Evolutionary conservation across 805 yeast species (phyloP), one percentile per base, ranked within the genome.

Genomic region (Kodamaea fukazawae): DNA sequence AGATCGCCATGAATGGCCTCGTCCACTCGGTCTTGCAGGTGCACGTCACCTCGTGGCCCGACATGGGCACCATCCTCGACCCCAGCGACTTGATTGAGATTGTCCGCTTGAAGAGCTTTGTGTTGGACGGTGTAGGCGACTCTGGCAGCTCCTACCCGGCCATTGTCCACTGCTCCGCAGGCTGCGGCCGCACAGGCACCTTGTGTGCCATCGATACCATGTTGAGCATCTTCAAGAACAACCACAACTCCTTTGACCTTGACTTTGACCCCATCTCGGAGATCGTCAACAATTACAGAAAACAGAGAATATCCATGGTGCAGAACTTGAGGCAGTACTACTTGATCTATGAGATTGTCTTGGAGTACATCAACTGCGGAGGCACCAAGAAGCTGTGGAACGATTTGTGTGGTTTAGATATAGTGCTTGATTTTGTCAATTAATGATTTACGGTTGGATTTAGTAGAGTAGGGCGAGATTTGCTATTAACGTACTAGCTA

Each of bases 41-140:
- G n/a, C 95, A 88, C 42, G 70, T 86, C 41, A 63, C 76, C 31
- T 71, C 80, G 17, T 91, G 99, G 99, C 81, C 83, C 1, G 99
- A 91, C 64, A 79, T 80, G 67, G 84, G 85, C 7, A 76, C 81
- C 2, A 71, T 83, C 22, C 60, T 73, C 16, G 74, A 73, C 32
- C 75, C 81, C 12, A 60, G 66, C 13, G 85, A 82, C 47, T 63
- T 88, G 20, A 63, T 86, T 18, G 67, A 70, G 36, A 48, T 68
- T 9, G 55, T 79, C 12, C 59, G 50, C 32, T 48, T 65, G 49
- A 67, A 64, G 50, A 43, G 40, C 34, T 49, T 43, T 38, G 44
- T 52, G 6, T 47, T 49, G 27, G 34, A 32, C 22, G 14, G 27
- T 1, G 38, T 51, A 14, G 38, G 18, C 10, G 18, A 36, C n/a